These are phyloP conservation scores for Lotus japonicus DNA, from an alignment of 306 rosid genomes.

Conservation along the genomic window DNA sequence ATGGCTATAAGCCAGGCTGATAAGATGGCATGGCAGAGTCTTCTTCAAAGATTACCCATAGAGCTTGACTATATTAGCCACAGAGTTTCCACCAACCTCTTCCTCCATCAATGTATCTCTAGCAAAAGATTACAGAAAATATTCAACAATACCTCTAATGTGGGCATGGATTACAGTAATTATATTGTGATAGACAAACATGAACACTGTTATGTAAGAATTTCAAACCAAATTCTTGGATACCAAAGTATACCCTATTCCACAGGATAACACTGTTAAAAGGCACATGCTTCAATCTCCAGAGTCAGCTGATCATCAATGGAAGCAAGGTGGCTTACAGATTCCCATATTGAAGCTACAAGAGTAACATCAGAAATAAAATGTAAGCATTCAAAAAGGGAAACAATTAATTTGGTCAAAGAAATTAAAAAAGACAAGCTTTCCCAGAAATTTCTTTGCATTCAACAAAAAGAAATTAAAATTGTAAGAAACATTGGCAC, in stretches of 20 bases:
- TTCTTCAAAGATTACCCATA: constrained; percentile 74
- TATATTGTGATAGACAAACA: not conserved
- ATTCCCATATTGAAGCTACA: constrained; percentile 40
- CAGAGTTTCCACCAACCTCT: constrained; percentile 58
- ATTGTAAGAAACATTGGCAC: too few relatives aligned
- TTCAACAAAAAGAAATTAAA: too few relatives aligned
- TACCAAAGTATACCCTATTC: constrained; percentile 12
- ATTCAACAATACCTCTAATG: too few relatives aligned
- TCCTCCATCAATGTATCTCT: constrained; percentile 85
- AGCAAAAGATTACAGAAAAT: too few relatives aligned
- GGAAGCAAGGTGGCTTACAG: constrained; percentile 21
- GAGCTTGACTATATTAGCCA: constrained; percentile 77
- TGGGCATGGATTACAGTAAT: constrained; percentile 17
- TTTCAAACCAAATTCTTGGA: constrained; percentile 14
- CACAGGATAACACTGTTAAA: not conserved
- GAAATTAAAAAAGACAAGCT: too few relatives aligned
- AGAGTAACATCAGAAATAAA: constrained; percentile 16
- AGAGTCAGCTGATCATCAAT: constrained; percentile 36
- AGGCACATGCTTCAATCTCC: constrained; percentile 23
- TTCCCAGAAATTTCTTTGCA: too few relatives aligned
- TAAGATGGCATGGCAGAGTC: too few relatives aligned
- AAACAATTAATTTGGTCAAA: not conserved
- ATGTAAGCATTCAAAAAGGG: constrained; percentile 7
- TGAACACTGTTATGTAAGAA: not conserved
- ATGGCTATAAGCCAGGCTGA: too few relatives aligned